A percentile compares a stretch with the other conserved stretches of the same genome.
phyloP scores from a whole-genome alignment of 176 grass and related monocot genomes.

The Triticum turgidum region DNA sequence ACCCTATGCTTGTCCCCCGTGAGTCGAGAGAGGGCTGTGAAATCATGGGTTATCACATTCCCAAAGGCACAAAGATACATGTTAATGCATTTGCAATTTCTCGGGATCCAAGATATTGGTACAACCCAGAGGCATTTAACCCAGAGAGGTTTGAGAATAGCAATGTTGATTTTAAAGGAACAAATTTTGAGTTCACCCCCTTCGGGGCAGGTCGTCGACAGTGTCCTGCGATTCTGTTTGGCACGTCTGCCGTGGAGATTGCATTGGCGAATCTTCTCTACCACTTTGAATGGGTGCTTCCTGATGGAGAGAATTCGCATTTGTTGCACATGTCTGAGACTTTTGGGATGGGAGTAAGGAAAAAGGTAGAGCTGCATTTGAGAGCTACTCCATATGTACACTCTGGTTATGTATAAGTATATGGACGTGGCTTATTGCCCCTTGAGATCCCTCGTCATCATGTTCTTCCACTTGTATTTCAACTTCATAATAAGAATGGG shows the following conservation, averaged over 20 bases:
- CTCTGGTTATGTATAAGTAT: not conserved
- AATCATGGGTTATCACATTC: not conserved
- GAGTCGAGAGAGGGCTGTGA: not conserved
- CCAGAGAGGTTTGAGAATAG: conserved; percentile 20
- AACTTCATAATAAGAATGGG: not conserved
- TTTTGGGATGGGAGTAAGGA: not conserved
- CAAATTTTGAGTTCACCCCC: conserved; percentile 28
- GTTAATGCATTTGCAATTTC: not conserved
- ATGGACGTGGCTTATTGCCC: not conserved
- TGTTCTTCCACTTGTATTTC: not conserved
- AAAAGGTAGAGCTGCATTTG: not conserved
- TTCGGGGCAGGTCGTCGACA: conserved; percentile 36
- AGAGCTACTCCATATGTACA: not conserved
- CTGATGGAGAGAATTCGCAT: not conserved
- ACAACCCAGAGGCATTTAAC: not conserved
- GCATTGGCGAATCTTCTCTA: not conserved
- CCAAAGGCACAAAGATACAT: not conserved
- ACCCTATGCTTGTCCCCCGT: not conserved
- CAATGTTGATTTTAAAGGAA: not conserved
- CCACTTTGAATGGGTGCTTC: conserved; percentile 43
- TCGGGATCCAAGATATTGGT: not conserved
- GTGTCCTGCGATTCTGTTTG: conserved; percentile 15
- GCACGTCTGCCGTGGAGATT: conserved; percentile 23
- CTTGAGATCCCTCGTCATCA: not conserved
- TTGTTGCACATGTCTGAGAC: conserved; percentile 30